Base-by-base conservation (phyloP, 2,329 filamentous ascomycete species). In the Cytospora schulzeri region DNA sequence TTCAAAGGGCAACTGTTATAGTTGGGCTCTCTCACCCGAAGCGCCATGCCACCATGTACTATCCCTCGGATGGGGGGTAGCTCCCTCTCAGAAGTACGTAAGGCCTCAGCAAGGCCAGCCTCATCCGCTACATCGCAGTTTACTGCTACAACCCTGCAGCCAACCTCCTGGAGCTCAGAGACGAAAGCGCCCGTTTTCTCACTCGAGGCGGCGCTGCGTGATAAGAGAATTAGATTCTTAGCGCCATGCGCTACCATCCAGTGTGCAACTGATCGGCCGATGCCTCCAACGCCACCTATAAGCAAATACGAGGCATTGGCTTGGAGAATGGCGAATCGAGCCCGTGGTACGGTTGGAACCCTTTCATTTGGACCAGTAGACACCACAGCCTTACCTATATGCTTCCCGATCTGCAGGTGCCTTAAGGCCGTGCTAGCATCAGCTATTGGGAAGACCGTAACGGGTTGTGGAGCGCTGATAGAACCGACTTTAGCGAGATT, bases 11-110 rank as follows among this genome's bases (percentile, higher is more conserved):
- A 24, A 52, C 50, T 19, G 12, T 56, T 70, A 73, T 70, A 62
- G 68, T 61, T 17, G 15, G 15, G 35, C 4, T 17, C 4, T 14
- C 35, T 14, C 15, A 38, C 35, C 35, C 15, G 35, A 0, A 76
- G 66, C 12, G 77, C 76, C 78, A 81, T 79, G 1, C 79, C 74
- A 3, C 71, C 71, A 60, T 81, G 79, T 15, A 82, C 62, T 54
- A 80, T 68, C 31, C 79, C 75, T 62, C 73, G 64, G 26, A 78
- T 71, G 19, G 76, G 76, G 68, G 74, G 69, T 15, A 71, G 51
- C 67, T 69, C 22, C 3, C 50, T 50, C 5, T 57, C 53, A 66
- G 66, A 60, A 41, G 57, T 67, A 11, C 67, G 64, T 2, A 75
- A 60, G 8, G 68, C 69, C 17, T 52, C 69, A 35, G 68, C 66